These are phyloP conservation scores for Plasmodiophora brassicae DNA, from an alignment of 208 protist genomes.

Conservation along the genomic window DNA sequence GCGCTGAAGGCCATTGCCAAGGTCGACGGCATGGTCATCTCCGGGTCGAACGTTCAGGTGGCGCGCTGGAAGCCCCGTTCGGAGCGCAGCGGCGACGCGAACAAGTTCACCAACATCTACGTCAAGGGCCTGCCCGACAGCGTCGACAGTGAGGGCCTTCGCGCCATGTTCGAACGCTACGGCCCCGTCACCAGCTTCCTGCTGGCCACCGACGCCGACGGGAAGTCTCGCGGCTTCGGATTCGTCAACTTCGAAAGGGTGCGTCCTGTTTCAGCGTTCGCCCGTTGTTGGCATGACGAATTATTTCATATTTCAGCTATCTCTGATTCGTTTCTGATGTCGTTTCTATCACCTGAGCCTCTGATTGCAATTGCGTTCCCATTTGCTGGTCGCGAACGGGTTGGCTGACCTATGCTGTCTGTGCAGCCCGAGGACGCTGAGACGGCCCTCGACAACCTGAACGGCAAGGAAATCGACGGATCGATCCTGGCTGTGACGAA, in stretches of 20 bases:
- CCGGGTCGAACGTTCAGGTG: conserved; percentile 85
- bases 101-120: conserved; percentile 96
- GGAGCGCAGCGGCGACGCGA: conserved; percentile 76
- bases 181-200: conserved; percentile 82
- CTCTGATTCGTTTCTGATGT: no score
- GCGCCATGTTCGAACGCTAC: conserved; percentile 77
- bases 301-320: no score
- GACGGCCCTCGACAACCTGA: conserved; percentile 74
- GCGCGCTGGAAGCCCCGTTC: conserved; percentile 86
- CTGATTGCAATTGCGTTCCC: no score
- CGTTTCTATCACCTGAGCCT: no score
- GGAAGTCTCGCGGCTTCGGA: conserved; percentile 88
- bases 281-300: no score
- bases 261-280: no score
- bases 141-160: conserved; percentile 77
- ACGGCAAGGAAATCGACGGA: conserved; percentile 64
- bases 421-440: conserved; percentile 84
- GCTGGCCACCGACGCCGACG: conserved; percentile 75
- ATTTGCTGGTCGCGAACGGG: no score
- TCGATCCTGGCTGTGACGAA: conserved; percentile 84
- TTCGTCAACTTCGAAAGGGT: conserved; percentile 97
- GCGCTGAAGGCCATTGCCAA: conserved; percentile 87
- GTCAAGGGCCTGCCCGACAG: conserved; percentile 90
- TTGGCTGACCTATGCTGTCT: no score
- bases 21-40: conserved; percentile 88